These are phyloP conservation scores for Digitaria exilis DNA, from an alignment of 202 grass and related monocot genomes.

Conservation along the genomic window DNA sequence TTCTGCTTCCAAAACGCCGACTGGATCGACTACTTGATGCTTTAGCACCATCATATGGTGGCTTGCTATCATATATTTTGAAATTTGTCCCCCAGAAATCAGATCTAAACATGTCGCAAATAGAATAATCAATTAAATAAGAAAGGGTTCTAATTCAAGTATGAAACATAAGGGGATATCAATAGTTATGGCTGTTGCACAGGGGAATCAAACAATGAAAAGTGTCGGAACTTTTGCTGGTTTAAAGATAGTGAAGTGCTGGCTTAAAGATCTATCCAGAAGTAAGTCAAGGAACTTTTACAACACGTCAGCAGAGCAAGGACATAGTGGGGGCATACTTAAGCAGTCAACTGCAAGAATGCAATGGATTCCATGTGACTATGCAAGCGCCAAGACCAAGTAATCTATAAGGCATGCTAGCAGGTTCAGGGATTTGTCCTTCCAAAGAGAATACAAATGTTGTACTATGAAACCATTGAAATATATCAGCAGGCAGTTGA, in stretches of 20 bases:
- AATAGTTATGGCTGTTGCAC: not conserved
- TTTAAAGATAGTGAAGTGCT: not conserved
- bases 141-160: not conserved
- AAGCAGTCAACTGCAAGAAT: not conserved
- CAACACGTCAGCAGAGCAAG: not conserved
- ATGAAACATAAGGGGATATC: not conserved
- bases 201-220: constrained; percentile 23
- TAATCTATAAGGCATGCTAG: not conserved
- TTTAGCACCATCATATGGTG: constrained; percentile 71
- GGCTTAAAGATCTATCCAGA: constrained; percentile 14
- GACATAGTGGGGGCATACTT: not conserved
- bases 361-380: constrained; percentile 17
- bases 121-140: constrained; percentile 10
- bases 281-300: not conserved
- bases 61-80: constrained; percentile 81
- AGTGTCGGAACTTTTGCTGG: too few species aligned
- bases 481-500: not conserved
- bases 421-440: not conserved
- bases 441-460: not conserved
- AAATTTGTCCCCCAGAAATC: constrained; percentile 92
- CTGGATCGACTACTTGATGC: constrained; percentile 70
- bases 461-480: constrained; percentile 7
- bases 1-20: constrained; percentile 75
- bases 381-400: constrained; percentile 9
- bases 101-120: constrained; percentile 59